Evolutionary conservation across 2,329 filamentous ascomycete species (phyloP), one percentile per base, ranked within the genome.

Genomic region (Setomelanomma holmii): DNA sequence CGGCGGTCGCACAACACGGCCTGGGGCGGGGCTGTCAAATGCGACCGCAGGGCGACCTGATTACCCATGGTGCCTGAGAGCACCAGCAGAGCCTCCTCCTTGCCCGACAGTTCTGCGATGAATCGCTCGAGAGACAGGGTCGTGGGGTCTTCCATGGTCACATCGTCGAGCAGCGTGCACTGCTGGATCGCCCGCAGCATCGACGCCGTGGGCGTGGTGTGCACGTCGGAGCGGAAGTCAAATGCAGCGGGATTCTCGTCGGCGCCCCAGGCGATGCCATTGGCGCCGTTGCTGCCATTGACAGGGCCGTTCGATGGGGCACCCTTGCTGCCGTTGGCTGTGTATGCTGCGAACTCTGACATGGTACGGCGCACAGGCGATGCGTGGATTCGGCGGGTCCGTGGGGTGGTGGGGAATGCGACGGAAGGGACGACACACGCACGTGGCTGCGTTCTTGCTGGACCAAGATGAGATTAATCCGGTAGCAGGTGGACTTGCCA

Each of bases 61-160:
- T 97, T 97, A 35, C 91, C 92, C 92, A 96, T 96, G 4, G 93
- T 96, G 3, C 93, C 93, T 0, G 90, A 95, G 53, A 96, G 81
- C 49, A 96, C 90, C 47, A 96, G 87, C 4, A 97, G 80, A 0
- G 85, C 89, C 6, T 86, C 86, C 66, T 92, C 88, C 64, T 96
- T 92, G 61, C 86, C 86, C 1, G 90, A 85, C 3, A 96, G 82
- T 24, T 82, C 71, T 16, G 91, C 90, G 39, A 96, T 82, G 71
- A 89, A 87, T 40, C 82, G 76, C 73, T 97, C 90, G 35, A 98
- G 85, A 20, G 84, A 81, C 44, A 83, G 86, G 1, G 93, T 97
- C 0, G 89, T 91, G 1, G 84, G 80, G 66, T 96, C 92, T 75
- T 96, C 91, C 57, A 81, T 78, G 72, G 89, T 90, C 61, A 96